Percentiles rank a stretch among this genome's conserved stretches.
Conservation (phyloP, 2,329 filamentous ascomycete genomes). For the Akanthomyces dipterigenus region DNA sequence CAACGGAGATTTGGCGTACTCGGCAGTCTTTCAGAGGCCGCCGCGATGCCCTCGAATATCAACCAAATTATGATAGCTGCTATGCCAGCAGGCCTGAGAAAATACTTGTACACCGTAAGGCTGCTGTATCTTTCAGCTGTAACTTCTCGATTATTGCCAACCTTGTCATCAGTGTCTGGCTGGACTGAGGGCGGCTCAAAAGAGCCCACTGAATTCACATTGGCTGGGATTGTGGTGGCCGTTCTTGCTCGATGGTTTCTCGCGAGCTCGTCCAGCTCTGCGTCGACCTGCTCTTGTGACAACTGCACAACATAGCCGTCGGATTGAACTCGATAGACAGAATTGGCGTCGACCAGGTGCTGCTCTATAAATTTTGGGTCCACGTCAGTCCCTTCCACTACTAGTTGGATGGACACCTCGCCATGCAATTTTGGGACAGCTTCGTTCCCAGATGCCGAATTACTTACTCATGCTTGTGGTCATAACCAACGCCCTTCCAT, state of each 20-base stretch:
- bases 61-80: not conserved
- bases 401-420: too few species aligned
- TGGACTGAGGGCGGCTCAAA: not conserved
- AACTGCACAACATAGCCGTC: not conserved
- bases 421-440: too few species aligned
- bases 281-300: not conserved
- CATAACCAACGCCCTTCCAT: slow-evolving; percentile 3
- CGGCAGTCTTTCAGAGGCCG: not conserved
- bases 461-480: slow-evolving; percentile 9
- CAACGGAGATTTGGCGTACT: not conserved
- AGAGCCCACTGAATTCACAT: not conserved
- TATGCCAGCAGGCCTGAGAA: not conserved
- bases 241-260: not conserved
- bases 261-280: not conserved
- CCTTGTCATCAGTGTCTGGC: not conserved
- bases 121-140: not conserved
- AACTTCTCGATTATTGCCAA: too few species aligned
- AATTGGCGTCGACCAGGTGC: not conserved
- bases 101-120: not conserved
- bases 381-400: too few species aligned
- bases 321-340: not conserved
- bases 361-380: not conserved
- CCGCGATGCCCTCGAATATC: not conserved
- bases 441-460: too few species aligned
- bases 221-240: not conserved